Conservation (phyloP, 352 stramenopile species). For the Thalassiosira ordinaria region DNA sequence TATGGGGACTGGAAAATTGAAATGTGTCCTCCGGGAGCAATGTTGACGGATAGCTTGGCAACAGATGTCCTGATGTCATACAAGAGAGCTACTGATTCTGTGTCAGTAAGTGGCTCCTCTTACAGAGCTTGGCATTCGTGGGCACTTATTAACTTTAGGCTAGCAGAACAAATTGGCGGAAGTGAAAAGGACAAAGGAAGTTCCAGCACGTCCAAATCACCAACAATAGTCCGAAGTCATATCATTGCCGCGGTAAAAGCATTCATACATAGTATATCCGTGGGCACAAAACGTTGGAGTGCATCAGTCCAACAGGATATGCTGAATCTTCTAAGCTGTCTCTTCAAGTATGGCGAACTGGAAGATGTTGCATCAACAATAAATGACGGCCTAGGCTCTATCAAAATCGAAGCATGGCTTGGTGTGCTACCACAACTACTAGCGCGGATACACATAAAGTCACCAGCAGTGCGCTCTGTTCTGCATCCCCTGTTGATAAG, state of each 20-base stretch:
- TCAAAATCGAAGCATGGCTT: constrained; percentile 97
- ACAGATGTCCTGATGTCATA: constrained; percentile 79
- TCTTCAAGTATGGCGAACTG: constrained; percentile 95
- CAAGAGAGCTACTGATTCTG: constrained; percentile 73
- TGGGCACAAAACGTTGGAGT: constrained; percentile 94
- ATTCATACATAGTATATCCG: constrained; percentile 95
- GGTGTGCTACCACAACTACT: constrained; percentile 96
- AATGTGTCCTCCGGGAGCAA: constrained; percentile 44
- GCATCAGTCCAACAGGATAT: constrained; percentile 98
- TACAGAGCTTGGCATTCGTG: constrained; percentile 98
- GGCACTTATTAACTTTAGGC: constrained; percentile 96
- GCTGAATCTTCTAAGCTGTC: constrained; percentile 96
- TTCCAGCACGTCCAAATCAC: constrained; percentile 37
- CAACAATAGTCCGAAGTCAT: constrained; percentile 65
- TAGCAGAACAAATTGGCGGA: constrained; percentile 89
- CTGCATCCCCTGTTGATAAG: constrained; percentile 90
- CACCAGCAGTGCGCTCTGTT: constrained; percentile 76
- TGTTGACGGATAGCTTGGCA: constrained; percentile 71
- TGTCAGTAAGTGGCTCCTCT: constrained; percentile 59
- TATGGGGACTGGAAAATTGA: constrained; percentile 85
- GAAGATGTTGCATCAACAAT: constrained; percentile 89
- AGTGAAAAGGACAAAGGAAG: constrained; percentile 64
- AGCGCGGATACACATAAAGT: constrained; percentile 86
- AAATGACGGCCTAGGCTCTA: constrained; percentile 89
- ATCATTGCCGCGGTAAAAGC: constrained; percentile 94